phyloP scores from a whole-genome alignment of 2,329 filamentous ascomycete genomes.

The Dothiorella sarmentorum region DNA sequence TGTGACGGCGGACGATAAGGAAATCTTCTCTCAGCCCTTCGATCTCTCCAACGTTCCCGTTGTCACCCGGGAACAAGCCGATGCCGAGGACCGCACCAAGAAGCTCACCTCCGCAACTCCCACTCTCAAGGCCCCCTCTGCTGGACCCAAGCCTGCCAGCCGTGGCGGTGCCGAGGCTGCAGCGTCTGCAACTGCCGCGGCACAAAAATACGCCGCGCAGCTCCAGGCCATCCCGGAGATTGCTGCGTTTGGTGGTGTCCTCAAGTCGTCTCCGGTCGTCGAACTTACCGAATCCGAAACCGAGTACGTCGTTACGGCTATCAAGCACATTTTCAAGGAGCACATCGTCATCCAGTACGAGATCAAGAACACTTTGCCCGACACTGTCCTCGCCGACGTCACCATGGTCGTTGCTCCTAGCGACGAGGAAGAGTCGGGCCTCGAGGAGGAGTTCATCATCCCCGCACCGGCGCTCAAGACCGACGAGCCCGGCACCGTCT shows the following conservation, averaged over 20 bases:
- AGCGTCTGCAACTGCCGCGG: slow-evolving; percentile 72
- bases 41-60: slow-evolving; percentile 88
- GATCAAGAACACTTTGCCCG: slow-evolving; percentile 93
- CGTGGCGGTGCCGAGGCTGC: slow-evolving; percentile 70
- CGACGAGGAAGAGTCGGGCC: slow-evolving; percentile 68
- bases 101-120: slow-evolving; percentile 92
- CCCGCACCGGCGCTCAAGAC: slow-evolving; percentile 77
- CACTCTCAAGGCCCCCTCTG: slow-evolving; percentile 87
- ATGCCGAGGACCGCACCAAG: slow-evolving; percentile 94
- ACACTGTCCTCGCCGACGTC: slow-evolving; percentile 54
- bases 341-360: slow-evolving; percentile 95
- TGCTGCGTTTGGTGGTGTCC: slow-evolving; percentile 79
- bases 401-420: slow-evolving; percentile 73
- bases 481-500: slow-evolving; percentile 87
- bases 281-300: slow-evolving; percentile 97
- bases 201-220: slow-evolving; percentile 77
- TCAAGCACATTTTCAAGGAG: slow-evolving; percentile 98
- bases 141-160: slow-evolving; percentile 69
- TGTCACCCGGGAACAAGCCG: slow-evolving; percentile 91
- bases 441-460: slow-evolving; percentile 88
- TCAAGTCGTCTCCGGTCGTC: slow-evolving; percentile 83
- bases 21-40: slow-evolving; percentile 80
- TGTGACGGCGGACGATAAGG: slow-evolving; percentile 86
- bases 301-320: slow-evolving; percentile 87
- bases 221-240: slow-evolving; percentile 87